Evolutionary conservation across 1,284 basidiomycete genomes (phyloP).

Genomic region (Apiotrichum akiyoshidainum): DNA sequence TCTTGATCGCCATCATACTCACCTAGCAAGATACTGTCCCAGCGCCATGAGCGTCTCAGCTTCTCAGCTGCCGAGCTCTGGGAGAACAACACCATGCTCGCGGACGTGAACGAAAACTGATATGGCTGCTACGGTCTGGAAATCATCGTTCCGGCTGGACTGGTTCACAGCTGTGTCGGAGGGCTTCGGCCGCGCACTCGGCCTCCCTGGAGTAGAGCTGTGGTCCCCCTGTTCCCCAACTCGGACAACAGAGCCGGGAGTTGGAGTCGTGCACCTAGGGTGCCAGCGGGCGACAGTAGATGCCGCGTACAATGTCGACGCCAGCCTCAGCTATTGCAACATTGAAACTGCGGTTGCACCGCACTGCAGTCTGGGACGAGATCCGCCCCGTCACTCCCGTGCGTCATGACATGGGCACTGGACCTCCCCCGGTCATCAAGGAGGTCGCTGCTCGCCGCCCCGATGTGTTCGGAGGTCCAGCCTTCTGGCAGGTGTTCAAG

Average conservation of each 20-base stretch:
- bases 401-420: slow-evolving; percentile 10
- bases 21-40: slow-evolving; percentile 8
- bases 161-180: slow-evolving; percentile 4
- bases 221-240: slow-evolving; percentile 15
- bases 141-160: slow-evolving; percentile 14
- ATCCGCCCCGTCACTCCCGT: slow-evolving; percentile 1
- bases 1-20: not conserved
- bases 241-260: slow-evolving; percentile 13
- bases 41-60: slow-evolving; percentile 9
- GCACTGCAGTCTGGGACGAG: slow-evolving; percentile 10
- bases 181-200: slow-evolving; percentile 6
- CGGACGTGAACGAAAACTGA: slow-evolving; percentile 19
- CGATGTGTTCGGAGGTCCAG: slow-evolving; percentile 3
- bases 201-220: slow-evolving; percentile 5
- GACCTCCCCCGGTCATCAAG: slow-evolving; percentile 2
- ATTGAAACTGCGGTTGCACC: slow-evolving; percentile 10
- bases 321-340: slow-evolving; percentile 13
- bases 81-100: slow-evolving; percentile 4
- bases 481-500: slow-evolving; percentile 13
- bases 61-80: slow-evolving; percentile 10
- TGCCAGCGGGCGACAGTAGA: slow-evolving; percentile 7
- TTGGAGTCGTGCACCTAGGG: slow-evolving; percentile 15
- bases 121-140: slow-evolving; percentile 18
- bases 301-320: slow-evolving; percentile 12
- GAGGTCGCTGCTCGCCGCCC: not conserved